Conservation (phyloP, 2,329 filamentous ascomycete genomes). For the Coniochaeta sp. region DNA sequence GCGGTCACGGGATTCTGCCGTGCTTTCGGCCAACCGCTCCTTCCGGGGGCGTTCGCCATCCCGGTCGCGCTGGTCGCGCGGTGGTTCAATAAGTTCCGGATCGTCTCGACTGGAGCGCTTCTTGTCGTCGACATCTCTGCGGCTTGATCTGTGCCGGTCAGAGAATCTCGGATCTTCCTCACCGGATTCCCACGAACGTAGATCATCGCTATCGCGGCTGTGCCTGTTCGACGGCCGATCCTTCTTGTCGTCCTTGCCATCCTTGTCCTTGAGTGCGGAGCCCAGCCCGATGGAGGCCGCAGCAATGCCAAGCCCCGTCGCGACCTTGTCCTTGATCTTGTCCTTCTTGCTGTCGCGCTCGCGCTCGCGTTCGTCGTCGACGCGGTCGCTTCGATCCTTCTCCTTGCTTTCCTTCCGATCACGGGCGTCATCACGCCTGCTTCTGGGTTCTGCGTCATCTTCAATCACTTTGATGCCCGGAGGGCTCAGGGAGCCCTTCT, state of each 20-base stretch:
- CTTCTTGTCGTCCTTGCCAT: conserved; percentile 26
- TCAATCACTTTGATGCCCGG: not conserved
- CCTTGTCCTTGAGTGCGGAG: conserved; percentile 27
- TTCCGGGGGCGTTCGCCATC: conserved; percentile 7
- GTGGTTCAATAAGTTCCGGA: not conserved
- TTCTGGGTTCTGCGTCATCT: not conserved
- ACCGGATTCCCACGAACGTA: conserved; percentile 1
- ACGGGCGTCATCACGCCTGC: not conserved
- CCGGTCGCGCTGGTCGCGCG: conserved; percentile 4
- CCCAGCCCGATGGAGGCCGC: conserved; percentile 39
- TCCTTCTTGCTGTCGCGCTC: conserved; percentile 28
- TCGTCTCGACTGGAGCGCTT: not conserved
- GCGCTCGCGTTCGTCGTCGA: conserved; percentile 23
- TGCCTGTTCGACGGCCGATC: conserved; percentile 11
- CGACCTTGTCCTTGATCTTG: conserved; percentile 39
- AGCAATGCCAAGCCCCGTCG: conserved; percentile 38
- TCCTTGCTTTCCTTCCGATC: not conserved
- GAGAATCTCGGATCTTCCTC: not conserved
- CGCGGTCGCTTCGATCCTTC: conserved; percentile 9
- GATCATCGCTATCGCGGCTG: not conserved
- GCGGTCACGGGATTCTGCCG: conserved; percentile 15
- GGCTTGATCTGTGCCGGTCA: not conserved
- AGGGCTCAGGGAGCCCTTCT: not conserved
- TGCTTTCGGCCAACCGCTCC: conserved; percentile 10
- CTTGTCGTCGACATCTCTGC: not conserved